These are phyloP conservation scores for Przewalskia tangutica DNA, from an alignment of 257 asterid species.

Conservation along the genomic window DNA sequence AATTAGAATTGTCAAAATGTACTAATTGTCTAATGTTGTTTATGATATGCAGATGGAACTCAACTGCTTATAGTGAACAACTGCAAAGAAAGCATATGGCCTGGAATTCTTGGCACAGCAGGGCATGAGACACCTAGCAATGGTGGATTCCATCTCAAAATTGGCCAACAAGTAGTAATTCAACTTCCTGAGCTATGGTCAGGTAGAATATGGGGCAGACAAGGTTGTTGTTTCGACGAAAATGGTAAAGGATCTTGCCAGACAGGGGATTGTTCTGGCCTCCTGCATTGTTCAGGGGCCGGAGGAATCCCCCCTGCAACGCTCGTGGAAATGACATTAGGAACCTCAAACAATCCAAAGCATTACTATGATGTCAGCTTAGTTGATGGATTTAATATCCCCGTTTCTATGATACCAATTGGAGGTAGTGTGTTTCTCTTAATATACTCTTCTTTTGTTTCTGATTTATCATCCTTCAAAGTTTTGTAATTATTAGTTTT, in stretches of 20 bases:
- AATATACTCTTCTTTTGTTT: too few species aligned
- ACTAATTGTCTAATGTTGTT: background rate
- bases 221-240: constrained; percentile 53
- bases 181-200: constrained; percentile 64
- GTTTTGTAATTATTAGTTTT: too few species aligned
- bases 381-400: constrained; percentile 73
- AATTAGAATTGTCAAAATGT: background rate
- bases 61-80: constrained; percentile 50
- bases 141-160: constrained; percentile 55
- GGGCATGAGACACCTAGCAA: constrained; percentile 38
- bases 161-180: constrained; percentile 30
- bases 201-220: constrained; percentile 76
- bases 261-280: constrained; percentile 73
- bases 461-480: too few species aligned
- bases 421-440: constrained; percentile 13
- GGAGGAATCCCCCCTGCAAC: constrained; percentile 71
- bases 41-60: constrained; percentile 41
- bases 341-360: constrained; percentile 29
- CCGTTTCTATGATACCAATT: constrained; percentile 56
- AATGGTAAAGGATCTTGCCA: constrained; percentile 50
- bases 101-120: constrained; percentile 56
- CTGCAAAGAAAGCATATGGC: constrained; percentile 66
- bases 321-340: constrained; percentile 65
- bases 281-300: constrained; percentile 36
- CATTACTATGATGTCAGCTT: constrained; percentile 81